These are phyloP conservation scores for Termitomyces sp. DNA, from an alignment of 768 basidiomycete species.

Conservation along the genomic window DNA sequence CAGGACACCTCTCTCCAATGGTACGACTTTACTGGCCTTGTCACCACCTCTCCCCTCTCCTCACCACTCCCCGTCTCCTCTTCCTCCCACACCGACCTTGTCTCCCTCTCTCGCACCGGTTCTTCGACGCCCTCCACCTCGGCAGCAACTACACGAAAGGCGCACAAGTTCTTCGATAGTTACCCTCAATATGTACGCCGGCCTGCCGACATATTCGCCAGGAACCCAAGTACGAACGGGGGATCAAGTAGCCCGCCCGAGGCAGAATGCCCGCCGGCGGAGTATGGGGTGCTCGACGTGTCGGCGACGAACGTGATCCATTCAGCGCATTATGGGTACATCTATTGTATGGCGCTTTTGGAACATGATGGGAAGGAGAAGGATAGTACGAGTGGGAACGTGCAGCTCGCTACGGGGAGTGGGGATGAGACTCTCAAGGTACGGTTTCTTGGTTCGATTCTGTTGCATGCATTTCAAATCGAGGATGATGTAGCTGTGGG, in stretches of 20 bases:
- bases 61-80: conserved; percentile 10
- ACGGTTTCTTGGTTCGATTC: not conserved
- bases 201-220: conserved; percentile 66
- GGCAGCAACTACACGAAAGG: conserved; percentile 36
- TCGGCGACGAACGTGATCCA: conserved; percentile 70
- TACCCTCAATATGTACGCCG: conserved; percentile 71
- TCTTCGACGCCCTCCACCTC: conserved; percentile 29
- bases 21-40: conserved; percentile 52
- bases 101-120: conserved; percentile 24
- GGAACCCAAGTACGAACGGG: conserved; percentile 38
- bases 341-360: conserved; percentile 71
- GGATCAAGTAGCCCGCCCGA: conserved; percentile 24
- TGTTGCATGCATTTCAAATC: not conserved
- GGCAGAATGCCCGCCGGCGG: conserved; percentile 24
- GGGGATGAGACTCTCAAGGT: conserved; percentile 93
- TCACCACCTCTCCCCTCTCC: conserved; percentile 5
- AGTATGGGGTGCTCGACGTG: conserved; percentile 48
- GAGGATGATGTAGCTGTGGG: conserved; percentile 54
- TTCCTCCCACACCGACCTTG: conserved; percentile 11
- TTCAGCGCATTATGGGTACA: conserved; percentile 92
- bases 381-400: conserved; percentile 16
- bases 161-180: conserved; percentile 91
- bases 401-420: conserved; percentile 75
- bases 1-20: conserved; percentile 94
- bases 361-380: conserved; percentile 9